Evolutionary conservation across 75 land plant species (phyloP), one percentile per base, ranked within the genome.

Genomic region (Adiantum capillusveneris): DNA sequence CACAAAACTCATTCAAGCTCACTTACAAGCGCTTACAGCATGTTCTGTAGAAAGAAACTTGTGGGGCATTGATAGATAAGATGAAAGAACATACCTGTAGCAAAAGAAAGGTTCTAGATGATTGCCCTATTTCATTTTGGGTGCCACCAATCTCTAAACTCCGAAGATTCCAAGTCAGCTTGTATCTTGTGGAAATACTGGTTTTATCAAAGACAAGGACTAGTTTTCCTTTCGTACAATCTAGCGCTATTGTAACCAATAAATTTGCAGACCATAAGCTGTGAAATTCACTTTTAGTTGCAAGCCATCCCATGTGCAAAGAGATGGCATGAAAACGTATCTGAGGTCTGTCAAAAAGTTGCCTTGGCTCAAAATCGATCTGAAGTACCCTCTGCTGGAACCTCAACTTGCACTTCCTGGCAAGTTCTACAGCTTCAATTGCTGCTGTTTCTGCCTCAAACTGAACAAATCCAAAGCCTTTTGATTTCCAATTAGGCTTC

Each of bases 381-480:
- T 39, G 39, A 7, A 69, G 58, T 17, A 0, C 0, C 13, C 48
- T 61, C 9, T 41, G 26, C 12, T 60, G 66, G 71, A 88, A 72
- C 18, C 58, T 18, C 39, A 78, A 75, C 0, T 26, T 12, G 2
- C 63, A 57, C 11, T 46, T 16, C 6, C 25, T 41, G 18, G 81
- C 65, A 19, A 80, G 73, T 29, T 21, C 2, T 0, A 29, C 42
- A 18, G 79, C 79, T 6, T 25, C 21, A 13, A 50, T 59, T 31
- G 71, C 73, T 25, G 69, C 69, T 7, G 57, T 74, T 29, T 60
- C 64, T 46, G 72, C 45, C 11, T 75, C 73, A 64, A 88, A 88
- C 45, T 85, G 86, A 14, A 88, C 84, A 6, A 59, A 61, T 20
- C 78, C 86, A 52, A 53, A 53, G 53, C 86, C 84, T 37, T 64